A percentile compares a stretch with the other conserved stretches of the same genome.
Conservation (phyloP, 495 filamentous ascomycete species). For the Astrothelium macrocarpum region DNA sequence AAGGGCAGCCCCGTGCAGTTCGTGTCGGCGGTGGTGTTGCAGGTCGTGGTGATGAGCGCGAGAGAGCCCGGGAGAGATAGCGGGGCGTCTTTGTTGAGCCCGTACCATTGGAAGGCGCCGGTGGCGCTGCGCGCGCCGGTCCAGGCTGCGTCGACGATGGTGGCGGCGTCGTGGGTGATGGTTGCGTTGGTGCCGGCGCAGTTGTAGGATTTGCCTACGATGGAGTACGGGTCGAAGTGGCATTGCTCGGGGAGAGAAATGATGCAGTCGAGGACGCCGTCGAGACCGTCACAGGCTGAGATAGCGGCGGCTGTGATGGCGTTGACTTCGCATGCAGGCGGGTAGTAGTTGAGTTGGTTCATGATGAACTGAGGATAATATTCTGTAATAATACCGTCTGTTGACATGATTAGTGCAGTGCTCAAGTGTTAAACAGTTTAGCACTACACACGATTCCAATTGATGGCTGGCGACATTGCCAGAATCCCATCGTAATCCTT, state of each 20-base stretch:
- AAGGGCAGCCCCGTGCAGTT: conserved; percentile 11
- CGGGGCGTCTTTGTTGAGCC: not conserved
- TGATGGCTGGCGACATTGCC: conserved; percentile 31
- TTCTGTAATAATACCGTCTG: not conserved
- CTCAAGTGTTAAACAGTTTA: not conserved
- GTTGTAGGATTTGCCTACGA: conserved; percentile 14
- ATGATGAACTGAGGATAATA: conserved; percentile 12
- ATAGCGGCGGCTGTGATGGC: conserved; percentile 26
- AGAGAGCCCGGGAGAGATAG: not conserved
- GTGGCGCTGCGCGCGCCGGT: not conserved
- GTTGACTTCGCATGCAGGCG: conserved; percentile 24
- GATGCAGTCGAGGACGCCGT: conserved; percentile 29
- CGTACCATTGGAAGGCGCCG: not conserved
- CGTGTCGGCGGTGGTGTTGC: not conserved
- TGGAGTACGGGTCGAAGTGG: conserved; percentile 20
- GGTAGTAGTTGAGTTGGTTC: conserved; percentile 16
- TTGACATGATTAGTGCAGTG: not conserved
- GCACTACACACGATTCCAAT: conserved; percentile 18
- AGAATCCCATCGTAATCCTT: conserved; percentile 32
- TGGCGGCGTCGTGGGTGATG: not conserved
- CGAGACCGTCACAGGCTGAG: conserved; percentile 31
- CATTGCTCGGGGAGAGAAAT: conserved; percentile 26
- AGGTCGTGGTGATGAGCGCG: not conserved
- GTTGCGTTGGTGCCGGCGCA: conserved; percentile 5
- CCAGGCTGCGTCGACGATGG: not conserved